Evolutionary conservation across 176 grass and related monocot species (phyloP).

Genomic region (Poa annua): DNA sequence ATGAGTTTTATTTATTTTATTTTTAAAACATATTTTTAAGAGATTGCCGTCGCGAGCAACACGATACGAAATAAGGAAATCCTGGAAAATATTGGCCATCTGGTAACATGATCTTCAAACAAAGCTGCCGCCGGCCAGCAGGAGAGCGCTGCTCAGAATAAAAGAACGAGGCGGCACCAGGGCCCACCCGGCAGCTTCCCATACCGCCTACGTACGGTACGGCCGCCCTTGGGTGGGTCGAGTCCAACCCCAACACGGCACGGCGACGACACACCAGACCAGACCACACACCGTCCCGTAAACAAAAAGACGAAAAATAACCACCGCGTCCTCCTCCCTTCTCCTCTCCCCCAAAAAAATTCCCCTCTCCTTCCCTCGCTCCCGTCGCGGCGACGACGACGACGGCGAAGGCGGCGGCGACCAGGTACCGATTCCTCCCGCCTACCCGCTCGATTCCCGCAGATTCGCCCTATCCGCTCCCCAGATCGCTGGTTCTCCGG

Average conservation of each 20-base stretch:
- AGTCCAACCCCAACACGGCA: conserved; percentile 32
- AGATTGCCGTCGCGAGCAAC: too few species aligned
- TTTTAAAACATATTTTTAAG: too few species aligned
- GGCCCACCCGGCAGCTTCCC: not conserved
- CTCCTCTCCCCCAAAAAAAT: not conserved
- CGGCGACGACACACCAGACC: not conserved
- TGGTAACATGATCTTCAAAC: too few species aligned
- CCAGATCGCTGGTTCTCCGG: not conserved
- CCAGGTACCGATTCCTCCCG: not conserved
- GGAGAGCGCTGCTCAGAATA: too few species aligned
- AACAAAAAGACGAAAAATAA: conserved; percentile 35
- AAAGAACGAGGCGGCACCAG: not conserved
- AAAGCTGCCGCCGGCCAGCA: too few species aligned
- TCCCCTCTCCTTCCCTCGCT: conserved; percentile 17
- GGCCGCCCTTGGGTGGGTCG: not conserved
- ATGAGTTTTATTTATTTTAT: too few species aligned
- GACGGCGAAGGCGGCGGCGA: not conserved
- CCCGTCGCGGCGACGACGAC: conserved; percentile 3
- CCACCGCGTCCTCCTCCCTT: conserved; percentile 17
- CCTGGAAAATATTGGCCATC: too few species aligned
- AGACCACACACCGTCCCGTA: not conserved
- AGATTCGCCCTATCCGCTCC: not conserved
- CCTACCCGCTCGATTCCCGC: not conserved
- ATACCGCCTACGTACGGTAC: not conserved
- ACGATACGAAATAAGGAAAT: too few species aligned